A percentile compares a stretch with the other conserved stretches of the same genome.
Conservation (phyloP, 345 rosid species). For the Gossypium herbaceum region DNA sequence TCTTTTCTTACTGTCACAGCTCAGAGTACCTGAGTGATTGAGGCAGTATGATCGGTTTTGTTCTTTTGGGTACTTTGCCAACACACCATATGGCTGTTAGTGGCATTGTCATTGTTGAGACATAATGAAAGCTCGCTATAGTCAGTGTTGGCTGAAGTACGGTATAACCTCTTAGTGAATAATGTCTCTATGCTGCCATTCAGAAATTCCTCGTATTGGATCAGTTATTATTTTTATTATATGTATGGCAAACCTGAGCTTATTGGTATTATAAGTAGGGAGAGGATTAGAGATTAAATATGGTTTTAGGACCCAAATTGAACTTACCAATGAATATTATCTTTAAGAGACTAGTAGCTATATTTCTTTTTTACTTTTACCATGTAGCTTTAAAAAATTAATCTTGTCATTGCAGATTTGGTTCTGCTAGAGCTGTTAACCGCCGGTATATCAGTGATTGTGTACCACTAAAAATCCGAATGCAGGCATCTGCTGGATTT, state of each 20-base stretch:
- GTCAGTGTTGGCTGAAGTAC: background rate
- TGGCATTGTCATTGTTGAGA: background rate
- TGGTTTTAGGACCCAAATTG: background rate
- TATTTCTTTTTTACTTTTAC: background rate
- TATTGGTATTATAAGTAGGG: background rate
- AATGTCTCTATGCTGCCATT: background rate
- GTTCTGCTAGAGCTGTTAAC: conserved; percentile 99
- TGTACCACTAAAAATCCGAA: conserved; percentile 78
- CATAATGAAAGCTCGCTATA: background rate
- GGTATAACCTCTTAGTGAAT: background rate
- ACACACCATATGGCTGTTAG: background rate
- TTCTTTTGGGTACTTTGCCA: background rate
- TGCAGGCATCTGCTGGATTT: conserved; percentile 99
- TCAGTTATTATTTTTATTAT: background rate
- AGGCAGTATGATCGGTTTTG: background rate
- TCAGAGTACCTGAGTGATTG: background rate
- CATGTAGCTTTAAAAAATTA: conserved; percentile 9
- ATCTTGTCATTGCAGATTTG: conserved; percentile 53
- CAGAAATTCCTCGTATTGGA: background rate
- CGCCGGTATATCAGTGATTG: conserved; percentile 96
- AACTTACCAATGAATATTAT: background rate
- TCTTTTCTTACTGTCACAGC: background rate
- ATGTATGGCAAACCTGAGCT: background rate
- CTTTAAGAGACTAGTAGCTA: background rate
- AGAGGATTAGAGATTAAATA: background rate